A percentile compares a stretch with the other conserved stretches of the same genome.
These are phyloP conservation scores for Corchorus olitorius DNA, from an alignment of 345 rosid species.

Conservation along the genomic window DNA sequence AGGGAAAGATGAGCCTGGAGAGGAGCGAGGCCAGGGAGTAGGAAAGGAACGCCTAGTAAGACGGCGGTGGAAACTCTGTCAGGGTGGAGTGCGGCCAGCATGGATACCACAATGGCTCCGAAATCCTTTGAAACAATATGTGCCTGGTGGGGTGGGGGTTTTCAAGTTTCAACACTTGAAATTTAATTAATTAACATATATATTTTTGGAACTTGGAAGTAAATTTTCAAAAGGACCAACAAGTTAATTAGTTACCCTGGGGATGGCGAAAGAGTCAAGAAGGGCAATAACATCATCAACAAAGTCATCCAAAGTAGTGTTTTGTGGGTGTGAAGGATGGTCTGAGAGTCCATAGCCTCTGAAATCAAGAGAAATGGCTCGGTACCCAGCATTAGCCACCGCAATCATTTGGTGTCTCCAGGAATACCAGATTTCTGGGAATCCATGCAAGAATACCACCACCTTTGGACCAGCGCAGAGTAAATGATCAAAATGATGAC, in stretches of 20 bases:
- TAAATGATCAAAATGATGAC: not conserved
- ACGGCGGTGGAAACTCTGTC: constrained; percentile 34
- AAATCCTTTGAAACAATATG: constrained; percentile 42
- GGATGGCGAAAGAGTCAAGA: constrained; percentile 31
- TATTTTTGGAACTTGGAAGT: not conserved
- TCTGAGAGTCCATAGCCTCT: constrained; percentile 42
- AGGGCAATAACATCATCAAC: constrained; percentile 38
- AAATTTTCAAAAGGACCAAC: too few relatives aligned
- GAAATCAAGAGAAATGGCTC: constrained; percentile 41
- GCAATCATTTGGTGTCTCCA: constrained; percentile 52
- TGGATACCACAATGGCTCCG: constrained; percentile 29
- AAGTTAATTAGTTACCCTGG: constrained; percentile 15
- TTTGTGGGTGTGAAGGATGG: constrained; percentile 30
- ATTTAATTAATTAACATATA: too few relatives aligned
- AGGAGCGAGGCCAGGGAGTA: constrained; percentile 20
- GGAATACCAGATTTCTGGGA: constrained; percentile 48
- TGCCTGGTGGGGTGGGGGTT: constrained; percentile 24
- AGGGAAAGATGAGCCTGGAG: not conserved
- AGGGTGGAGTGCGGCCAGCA: constrained; percentile 31
- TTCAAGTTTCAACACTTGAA: not conserved
- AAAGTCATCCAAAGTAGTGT: constrained; percentile 33
- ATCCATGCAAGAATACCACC: constrained; percentile 45
- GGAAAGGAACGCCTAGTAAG: constrained; percentile 43
- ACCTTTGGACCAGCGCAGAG: constrained; percentile 22
- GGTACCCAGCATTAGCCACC: constrained; percentile 36